Percentiles rank a stretch among this genome's conserved stretches.
Conservation (phyloP, 352 stramenopile genomes). For the Pilasporangium apinafurcum region DNA sequence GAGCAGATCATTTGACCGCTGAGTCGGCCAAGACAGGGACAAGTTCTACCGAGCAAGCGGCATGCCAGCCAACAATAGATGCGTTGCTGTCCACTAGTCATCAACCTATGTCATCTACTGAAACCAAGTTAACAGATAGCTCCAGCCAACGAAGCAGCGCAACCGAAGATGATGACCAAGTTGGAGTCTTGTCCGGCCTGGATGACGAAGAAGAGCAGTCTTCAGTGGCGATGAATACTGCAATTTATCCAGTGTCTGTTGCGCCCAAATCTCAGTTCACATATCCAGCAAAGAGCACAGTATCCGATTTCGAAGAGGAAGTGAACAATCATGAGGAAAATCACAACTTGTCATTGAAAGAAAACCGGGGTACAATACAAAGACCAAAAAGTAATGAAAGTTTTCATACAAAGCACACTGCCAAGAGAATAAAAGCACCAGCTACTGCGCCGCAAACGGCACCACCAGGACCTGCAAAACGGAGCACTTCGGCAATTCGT, state of each 20-base stretch:
- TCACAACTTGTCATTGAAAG: too few relatives aligned
- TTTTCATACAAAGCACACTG: neutral
- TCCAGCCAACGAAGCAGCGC: constrained; percentile 8
- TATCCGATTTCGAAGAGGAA: neutral
- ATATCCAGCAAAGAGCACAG: neutral
- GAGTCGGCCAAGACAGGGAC: too few relatives aligned
- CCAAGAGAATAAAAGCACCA: too few relatives aligned
- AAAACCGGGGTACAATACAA: too few relatives aligned
- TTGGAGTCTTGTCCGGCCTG: neutral
- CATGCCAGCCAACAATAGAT: neutral
- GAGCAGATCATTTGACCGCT: too few relatives aligned
- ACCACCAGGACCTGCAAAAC: constrained; percentile 8
- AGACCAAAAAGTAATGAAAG: too few relatives aligned
- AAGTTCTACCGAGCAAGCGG: too few relatives aligned
- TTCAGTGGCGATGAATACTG: neutral
- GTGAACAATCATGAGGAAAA: neutral
- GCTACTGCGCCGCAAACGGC: constrained; percentile 18
- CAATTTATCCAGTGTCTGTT: constrained; percentile 12
- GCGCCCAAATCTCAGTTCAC: constrained; percentile 2
- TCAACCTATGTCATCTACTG: too few relatives aligned
- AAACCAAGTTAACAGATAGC: neutral
- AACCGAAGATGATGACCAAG: constrained; percentile 8
- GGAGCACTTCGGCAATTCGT: neutral
- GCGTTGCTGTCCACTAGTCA: too few relatives aligned
- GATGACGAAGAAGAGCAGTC: constrained; percentile 2